Evolutionary conservation across 2,329 filamentous ascomycete genomes (phyloP).

Genomic region (Paecilomyces dactylethromorphus): DNA sequence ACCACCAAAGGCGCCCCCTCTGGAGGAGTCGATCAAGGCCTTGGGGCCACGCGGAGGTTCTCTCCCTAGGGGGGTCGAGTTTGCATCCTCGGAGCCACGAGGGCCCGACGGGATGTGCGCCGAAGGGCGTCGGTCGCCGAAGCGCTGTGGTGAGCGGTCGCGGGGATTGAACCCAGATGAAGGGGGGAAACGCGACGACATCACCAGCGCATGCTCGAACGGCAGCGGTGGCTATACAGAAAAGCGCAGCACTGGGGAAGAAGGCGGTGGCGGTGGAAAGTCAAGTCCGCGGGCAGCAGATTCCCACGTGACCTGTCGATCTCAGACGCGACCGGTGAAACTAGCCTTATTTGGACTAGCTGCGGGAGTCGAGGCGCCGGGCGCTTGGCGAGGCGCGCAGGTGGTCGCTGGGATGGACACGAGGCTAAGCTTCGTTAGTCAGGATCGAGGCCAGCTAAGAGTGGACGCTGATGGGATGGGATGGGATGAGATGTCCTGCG

Average conservation of each 20-base stretch:
- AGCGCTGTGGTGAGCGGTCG: slow-evolving; percentile 65
- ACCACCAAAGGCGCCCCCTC: slow-evolving; percentile 40
- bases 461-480: background rate
- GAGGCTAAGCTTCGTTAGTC: too few relatives aligned
- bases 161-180: slow-evolving; percentile 57
- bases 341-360: background rate
- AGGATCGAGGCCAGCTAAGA: too few relatives aligned
- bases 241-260: background rate
- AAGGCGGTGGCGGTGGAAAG: background rate
- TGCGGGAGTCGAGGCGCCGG: background rate
- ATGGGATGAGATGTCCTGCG: too few relatives aligned
- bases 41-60: slow-evolving; percentile 79
- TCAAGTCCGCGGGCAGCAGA: background rate
- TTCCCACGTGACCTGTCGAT: background rate
- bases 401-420: too few relatives aligned
- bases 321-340: background rate
- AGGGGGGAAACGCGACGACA: slow-evolving; percentile 57
- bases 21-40: slow-evolving; percentile 64
- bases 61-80: slow-evolving; percentile 51
- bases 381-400: background rate
- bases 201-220: slow-evolving; percentile 34
- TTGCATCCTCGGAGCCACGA: slow-evolving; percentile 51
- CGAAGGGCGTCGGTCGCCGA: slow-evolving; percentile 65
- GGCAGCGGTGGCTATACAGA: background rate
- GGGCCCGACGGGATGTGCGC: slow-evolving; percentile 48